Conservation (phyloP, 768 basidiomycete species). For the Pulveroboletus frians region DNA sequence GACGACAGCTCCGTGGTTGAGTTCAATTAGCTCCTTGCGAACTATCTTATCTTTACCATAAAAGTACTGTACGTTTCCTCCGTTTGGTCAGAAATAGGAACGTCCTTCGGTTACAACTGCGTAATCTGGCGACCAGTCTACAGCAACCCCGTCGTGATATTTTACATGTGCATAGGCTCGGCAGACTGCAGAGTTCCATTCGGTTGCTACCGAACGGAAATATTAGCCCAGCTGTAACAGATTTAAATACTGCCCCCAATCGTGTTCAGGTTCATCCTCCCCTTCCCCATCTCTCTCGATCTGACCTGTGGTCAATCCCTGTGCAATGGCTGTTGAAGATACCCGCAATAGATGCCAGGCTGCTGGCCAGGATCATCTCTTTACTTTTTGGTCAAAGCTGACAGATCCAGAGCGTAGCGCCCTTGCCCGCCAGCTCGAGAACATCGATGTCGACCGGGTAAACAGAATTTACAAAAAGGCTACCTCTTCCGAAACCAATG, state of each 20-base stretch:
- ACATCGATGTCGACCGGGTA: constrained; percentile 85
- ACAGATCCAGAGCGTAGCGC: constrained; percentile 54
- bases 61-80: neutral
- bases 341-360: constrained; percentile 62
- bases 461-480: constrained; percentile 84
- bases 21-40: too few relatives aligned
- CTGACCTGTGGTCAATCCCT: neutral
- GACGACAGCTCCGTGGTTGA: too few relatives aligned
- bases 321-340: constrained; percentile 49
- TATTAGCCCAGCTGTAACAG: neutral
- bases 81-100: neutral
- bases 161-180: constrained; percentile 1
- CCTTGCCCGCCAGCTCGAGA: constrained; percentile 66
- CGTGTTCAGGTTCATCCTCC: neutral
- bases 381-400: constrained; percentile 81
- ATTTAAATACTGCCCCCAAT: constrained; percentile 11
- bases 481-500: constrained; percentile 55
- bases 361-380: constrained; percentile 85
- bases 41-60: neutral
- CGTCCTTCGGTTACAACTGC: neutral
- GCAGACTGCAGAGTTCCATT: constrained; percentile 1
- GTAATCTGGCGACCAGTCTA: neutral
- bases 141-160: constrained; percentile 4
- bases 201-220: constrained; percentile 20
- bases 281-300: neutral